Evolutionary conservation across 805 yeast species (phyloP), one percentile per base, ranked within the genome.

Genomic region (Starmerella davenportii): DNA sequence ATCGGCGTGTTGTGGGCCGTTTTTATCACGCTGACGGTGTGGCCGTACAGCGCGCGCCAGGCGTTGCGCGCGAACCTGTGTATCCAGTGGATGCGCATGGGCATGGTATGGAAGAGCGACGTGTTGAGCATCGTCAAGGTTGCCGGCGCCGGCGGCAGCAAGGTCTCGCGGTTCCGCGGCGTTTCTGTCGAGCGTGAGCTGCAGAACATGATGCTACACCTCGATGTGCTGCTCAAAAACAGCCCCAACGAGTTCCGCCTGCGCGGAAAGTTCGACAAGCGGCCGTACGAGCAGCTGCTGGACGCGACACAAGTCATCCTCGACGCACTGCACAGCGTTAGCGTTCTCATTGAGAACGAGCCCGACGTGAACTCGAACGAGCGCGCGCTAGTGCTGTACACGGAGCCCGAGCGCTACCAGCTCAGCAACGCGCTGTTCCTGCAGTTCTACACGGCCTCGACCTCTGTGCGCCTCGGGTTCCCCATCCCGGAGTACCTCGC

Each of bases 401-500:
- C 63, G 3, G 35, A 40, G 4, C 24, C 42, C 1, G 87, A 78
- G 52, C 60, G 85, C 42, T 63, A 59, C 11, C 92, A 81, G 51
- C 60, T 81, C 16, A 79, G 77, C 50, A 74, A 75, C 44, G 57
- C 87, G 16, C 69, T 80, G 2, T 80, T 80, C 46, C 59, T 80
- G 42, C 72, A 77, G 5, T 80, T 80, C 53, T 81, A 81, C 59
- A 51, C 61, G 34, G 54, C 53, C 20, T 52, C 92, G 2, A 73
- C 87, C 9, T 78, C 92, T 0, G 63, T 80, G 60, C 68, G 72
- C 32, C 59, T 80, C 8, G 82, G 84, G 2, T 71, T 79, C 40
- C 93, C 93, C 2, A 52, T 80, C 19, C 92, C 93, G 0, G 70
- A 68, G 19, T 74, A 74, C 47, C 76, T 85, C 1, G 87, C 90